A percentile compares a stretch with the other conserved stretches of the same genome.
phyloP scores from a whole-genome alignment of 148 eudicot genomes.

The Cornus controversa region DNA sequence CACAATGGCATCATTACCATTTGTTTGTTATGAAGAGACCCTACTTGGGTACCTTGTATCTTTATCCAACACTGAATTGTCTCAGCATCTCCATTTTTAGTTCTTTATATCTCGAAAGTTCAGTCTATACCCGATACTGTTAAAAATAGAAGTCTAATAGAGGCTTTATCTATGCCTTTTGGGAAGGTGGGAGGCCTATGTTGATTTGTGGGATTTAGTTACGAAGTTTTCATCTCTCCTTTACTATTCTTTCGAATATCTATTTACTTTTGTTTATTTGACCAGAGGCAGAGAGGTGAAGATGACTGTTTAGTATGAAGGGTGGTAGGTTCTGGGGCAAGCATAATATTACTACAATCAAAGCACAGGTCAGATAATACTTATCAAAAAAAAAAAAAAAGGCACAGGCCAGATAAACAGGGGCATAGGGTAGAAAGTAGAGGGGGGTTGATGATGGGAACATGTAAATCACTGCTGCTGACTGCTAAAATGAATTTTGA shows the following conservation, averaged over 20 bases:
- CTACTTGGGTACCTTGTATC: neutral
- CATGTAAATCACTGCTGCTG: neutral
- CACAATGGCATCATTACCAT: neutral
- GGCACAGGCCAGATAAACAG: neutral
- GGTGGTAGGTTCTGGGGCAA: neutral
- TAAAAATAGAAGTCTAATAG: neutral
- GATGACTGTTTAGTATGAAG: neutral
- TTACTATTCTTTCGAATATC: too few species aligned
- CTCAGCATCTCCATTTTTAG: neutral
- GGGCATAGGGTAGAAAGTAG: neutral
- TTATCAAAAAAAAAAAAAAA: too few species aligned
- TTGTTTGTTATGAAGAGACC: neutral
- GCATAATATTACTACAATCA: neutral
- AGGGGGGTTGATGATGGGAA: neutral
- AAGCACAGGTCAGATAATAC: neutral
- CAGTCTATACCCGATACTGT: neutral
- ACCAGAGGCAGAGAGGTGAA: neutral
- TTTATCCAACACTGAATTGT: conserved; percentile 1
- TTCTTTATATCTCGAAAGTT: neutral
- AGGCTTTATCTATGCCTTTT: neutral
- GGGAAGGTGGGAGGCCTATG: too few species aligned
- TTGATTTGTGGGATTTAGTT: too few species aligned
- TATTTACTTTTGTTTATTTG: neutral
- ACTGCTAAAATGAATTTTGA: neutral
- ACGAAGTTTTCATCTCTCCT: neutral